Conservation (phyloP, 352 stramenopile genomes). For the Peronospora belbahrii region DNA sequence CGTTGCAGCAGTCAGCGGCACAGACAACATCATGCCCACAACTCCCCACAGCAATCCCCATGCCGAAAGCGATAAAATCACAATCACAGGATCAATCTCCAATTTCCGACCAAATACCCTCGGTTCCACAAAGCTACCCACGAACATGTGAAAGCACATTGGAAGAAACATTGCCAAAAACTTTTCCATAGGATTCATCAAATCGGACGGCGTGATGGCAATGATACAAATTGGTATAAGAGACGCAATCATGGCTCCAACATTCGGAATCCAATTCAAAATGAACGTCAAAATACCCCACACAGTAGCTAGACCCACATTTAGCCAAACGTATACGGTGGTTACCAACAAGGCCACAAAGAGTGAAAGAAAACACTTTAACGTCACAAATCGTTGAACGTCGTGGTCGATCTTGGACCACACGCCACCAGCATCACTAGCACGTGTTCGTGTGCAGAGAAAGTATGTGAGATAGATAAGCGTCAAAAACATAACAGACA, state of each 20-base stretch:
- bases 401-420: constrained; percentile 88
- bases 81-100: constrained; percentile 81
- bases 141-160: constrained; percentile 87
- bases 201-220: constrained; percentile 65
- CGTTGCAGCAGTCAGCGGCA: constrained; percentile 71
- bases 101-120: constrained; percentile 84
- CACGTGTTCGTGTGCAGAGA: constrained; percentile 74
- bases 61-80: constrained; percentile 82
- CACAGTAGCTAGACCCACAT: constrained; percentile 79
- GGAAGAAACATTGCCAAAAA: constrained; percentile 77
- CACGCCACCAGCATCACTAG: constrained; percentile 73
- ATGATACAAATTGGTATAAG: constrained; percentile 81
- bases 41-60: constrained; percentile 83
- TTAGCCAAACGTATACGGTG: constrained; percentile 86
- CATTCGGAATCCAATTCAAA: constrained; percentile 86
- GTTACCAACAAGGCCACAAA: constrained; percentile 84
- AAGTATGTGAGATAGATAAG: constrained; percentile 88
- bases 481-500: constrained; percentile 87
- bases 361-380: constrained; percentile 85
- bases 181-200: constrained; percentile 88
- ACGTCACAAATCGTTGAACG: constrained; percentile 83
- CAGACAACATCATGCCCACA: constrained; percentile 86
- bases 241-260: constrained; percentile 84
- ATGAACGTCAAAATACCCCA: constrained; percentile 88
- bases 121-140: constrained; percentile 85